phyloP scores from a whole-genome alignment of 1,284 basidiomycete genomes.

The Fistulinella cinereoalba region DNA sequence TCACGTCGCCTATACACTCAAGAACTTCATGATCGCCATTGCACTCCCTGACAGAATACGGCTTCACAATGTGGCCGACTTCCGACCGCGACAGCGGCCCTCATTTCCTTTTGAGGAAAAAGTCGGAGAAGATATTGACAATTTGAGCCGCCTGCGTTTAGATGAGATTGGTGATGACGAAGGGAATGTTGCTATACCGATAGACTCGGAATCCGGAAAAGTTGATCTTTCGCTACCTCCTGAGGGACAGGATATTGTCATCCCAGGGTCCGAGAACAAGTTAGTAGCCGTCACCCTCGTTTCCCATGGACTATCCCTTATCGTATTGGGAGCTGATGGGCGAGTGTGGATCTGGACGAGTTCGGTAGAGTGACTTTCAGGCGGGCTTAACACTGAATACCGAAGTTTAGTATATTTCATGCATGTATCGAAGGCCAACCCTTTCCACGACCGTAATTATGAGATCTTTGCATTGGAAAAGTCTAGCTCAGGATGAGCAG shows the following conservation, averaged over 20 bases:
- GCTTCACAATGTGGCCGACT: constrained; percentile 47
- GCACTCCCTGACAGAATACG: constrained; percentile 43
- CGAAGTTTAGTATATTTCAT: neutral
- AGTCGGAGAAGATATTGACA: constrained; percentile 13
- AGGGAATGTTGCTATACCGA: constrained; percentile 7
- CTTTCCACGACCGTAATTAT: constrained; percentile 33
- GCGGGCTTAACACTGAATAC: neutral
- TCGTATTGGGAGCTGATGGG: constrained; percentile 24
- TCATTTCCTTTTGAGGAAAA: constrained; percentile 21
- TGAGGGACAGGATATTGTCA: constrained; percentile 17
- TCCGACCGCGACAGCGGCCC: constrained; percentile 37
- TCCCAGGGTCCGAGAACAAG: constrained; percentile 9
- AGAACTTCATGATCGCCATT: constrained; percentile 49
- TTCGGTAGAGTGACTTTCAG: constrained; percentile 13
- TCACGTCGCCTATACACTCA: constrained; percentile 42
- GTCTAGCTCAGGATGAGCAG: constrained; percentile 89
- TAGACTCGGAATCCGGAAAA: constrained; percentile 2
- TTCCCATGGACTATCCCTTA: constrained; percentile 42
- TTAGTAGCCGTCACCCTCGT: constrained; percentile 42
- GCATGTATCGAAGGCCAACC: neutral
- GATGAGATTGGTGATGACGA: constrained; percentile 33
- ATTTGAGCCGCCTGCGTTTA: constrained; percentile 20
- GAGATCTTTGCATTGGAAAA: constrained; percentile 90
- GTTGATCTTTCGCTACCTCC: constrained; percentile 22
- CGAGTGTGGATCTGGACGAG: constrained; percentile 30